Evolutionary conservation across 2,329 filamentous ascomycete genomes (phyloP), one percentile per base, ranked within the genome.

Genomic region (Microthyrium microscopicum): DNA sequence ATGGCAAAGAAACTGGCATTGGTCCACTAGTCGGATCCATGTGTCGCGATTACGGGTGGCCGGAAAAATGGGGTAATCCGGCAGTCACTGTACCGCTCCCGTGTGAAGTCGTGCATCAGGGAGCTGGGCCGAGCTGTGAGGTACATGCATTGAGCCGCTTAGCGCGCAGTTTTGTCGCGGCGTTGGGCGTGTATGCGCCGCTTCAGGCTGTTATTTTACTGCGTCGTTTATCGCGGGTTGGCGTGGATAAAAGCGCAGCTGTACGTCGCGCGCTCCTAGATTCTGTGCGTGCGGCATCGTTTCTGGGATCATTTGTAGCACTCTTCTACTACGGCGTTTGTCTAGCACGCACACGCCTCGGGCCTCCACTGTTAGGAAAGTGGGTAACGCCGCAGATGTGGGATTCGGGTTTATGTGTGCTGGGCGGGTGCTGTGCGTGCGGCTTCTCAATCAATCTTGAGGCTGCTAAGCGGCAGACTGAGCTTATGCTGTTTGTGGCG

Each of bases 301-400:
- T 91, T 50, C 64, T 92, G 2, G 80, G 73, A 3, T 58, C 72
- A 1, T 91, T 87, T 52, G 77, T 91, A 42, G 62, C 71, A 1
- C 57, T 84, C 8, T 89, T 87, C 51, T 91, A 85, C 58, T 91
- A 91, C 50, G 74, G 77, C 19, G 77, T 91, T 3, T 92, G 83
- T 49, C 68, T 91, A 0, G 64, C 72, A 5, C 70, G 83, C 28
- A 84, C 75, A 2, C 66, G 79, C 20, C 39, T 89, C 5, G 82
- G 82, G 0, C 83, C 83, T 0, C 67, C 51, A 21, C 16, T 87
- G 9, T 57, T 85, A 17, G 67, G 70, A n/a, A 63, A 70, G 39
- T 52, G 51, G 1, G 48, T 67, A 17, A 63, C 61, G 20, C 64
- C 66, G 5, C 54, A 62, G 48, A 66, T 65, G 61, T 69, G 64